These are phyloP conservation scores for Fraxinus floribunda DNA, from an alignment of 305 asterid species.

Conservation along the genomic window DNA sequence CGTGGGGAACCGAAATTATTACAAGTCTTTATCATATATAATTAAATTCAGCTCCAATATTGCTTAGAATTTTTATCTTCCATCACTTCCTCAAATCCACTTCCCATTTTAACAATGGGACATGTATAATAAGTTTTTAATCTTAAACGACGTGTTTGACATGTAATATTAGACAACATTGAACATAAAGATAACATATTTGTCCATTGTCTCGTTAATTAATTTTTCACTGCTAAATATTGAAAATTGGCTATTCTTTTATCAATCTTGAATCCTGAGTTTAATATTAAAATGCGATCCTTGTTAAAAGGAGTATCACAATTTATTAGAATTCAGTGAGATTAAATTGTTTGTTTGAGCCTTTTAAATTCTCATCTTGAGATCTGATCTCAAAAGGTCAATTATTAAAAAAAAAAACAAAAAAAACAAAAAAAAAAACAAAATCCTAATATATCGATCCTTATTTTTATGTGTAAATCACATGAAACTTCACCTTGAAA, in stretches of 20 bases:
- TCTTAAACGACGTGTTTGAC: not conserved
- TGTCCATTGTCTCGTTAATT: not conserved
- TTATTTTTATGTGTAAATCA: too few species aligned
- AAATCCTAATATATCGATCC: too few species aligned
- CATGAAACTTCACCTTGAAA: not conserved
- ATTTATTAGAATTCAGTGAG: not conserved
- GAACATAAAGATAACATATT: not conserved
- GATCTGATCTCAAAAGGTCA: not conserved
- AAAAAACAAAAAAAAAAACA: too few species aligned
- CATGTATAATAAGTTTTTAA: not conserved
- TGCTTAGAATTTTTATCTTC: slow-evolving; percentile 2
- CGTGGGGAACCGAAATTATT: slow-evolving; percentile 34
- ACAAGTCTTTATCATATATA: slow-evolving; percentile 30
- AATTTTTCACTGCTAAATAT: not conserved
- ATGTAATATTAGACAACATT: not conserved
- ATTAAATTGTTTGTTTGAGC: not conserved
- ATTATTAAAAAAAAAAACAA: too few species aligned
- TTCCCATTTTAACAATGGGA: not conserved
- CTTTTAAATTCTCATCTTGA: too few species aligned
- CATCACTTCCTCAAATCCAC: not conserved
- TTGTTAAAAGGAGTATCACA: too few species aligned
- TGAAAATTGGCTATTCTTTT: not conserved
- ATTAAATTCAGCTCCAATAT: slow-evolving; percentile 15
- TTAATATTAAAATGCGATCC: not conserved
- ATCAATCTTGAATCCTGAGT: not conserved